Base-by-base conservation (phyloP, 306 rosid genomes). In the Dalbergia oliveri region DNA sequence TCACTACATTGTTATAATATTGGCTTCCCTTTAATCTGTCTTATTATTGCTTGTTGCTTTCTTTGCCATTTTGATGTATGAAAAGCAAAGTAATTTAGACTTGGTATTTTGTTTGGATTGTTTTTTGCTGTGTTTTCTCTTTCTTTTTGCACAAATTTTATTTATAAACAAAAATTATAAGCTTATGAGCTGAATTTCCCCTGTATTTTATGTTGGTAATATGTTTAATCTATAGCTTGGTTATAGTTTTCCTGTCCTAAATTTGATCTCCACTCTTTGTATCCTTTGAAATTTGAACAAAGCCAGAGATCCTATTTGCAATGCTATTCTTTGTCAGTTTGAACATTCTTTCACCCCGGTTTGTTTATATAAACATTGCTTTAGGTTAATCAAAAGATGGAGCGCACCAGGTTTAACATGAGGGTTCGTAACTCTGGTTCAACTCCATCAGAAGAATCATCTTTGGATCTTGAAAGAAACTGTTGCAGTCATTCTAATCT, bases 381-480 rank as follows among this genome's bases (percentile, higher is more conserved):
- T 73, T 77, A 88, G 94, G 88, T 73, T 71, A 79, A 81, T 61
- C 43, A 10, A 78, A 85, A 53, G 77, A 91, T 93, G 98, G 97
- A 95, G 43, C 91, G 88, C 69, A 31, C 81, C 68, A 95, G 98
- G 78, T 83, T 80, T 68, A 88, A 77, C 84, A 81, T 72, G 84
- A 93, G 92, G 88, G 77, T 66, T 59, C 93, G 94, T 54, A 86
- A 85, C 81, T 88, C 97, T 26, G 97, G 93, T 80, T 91, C 97
- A 70, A 90, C 92, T 49, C 99, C 91, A 50, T 95, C 99, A 8
- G 97, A 95, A 66, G 99, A 95, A 88, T 95, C 99, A 72, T 93
- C 93, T 80, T 84, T 95, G 83, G 97, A 95, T 89, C 98, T 91
- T 61, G 99, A 93, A 86, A 93, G 97, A 78, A 91, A 90, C 79